Base-by-base conservation (phyloP, 2,329 filamentous ascomycete genomes). In the Aspergillus tanneri region DNA sequence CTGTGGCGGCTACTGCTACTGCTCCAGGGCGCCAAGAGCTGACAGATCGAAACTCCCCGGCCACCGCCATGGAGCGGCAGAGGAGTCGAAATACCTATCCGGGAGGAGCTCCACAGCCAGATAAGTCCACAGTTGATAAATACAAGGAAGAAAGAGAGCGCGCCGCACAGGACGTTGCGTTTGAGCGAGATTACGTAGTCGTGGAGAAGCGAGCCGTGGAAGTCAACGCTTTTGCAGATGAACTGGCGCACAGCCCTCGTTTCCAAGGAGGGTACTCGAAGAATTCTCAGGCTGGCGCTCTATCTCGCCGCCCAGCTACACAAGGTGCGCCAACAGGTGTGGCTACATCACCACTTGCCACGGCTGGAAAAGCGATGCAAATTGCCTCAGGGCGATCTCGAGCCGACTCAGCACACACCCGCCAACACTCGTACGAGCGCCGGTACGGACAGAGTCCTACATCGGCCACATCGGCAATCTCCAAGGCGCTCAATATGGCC, bases 191-290 rank as follows among this genome's bases (percentile, higher is more conserved):
- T 57, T 99, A 97, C 61, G 92, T 99, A 16, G 79, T 97, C 21
- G 89, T 99, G 10, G 93, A 99, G 73, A 96, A 96, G 74, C 85
- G 87, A 56, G 87, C 90, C 16, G 91, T 99, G 9, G 92, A 97
- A 68, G 92, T 99, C 42, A 97, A 99, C 67, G 93, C 93, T 2
- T 87, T 99, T 62, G 93, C 93, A 18, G 93, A 99, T 69, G 92
- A 97, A 70, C 77, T 99, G 64, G 91, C 90, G 36, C 87, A 90
- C 43, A 92, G 88, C 62, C 87, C 88, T 39, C 84, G 84, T 41
- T 72, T 84, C 18, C 78, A 81, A 56, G 71, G 71, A 36, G 67
- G 63, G 19, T 66, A 77, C 50, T 67, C 78, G 69, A 19, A 65
- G 72, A 77, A 80, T 34, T 76, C 79, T 5, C 80, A 84, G 53